Evolutionary conservation across 495 filamentous ascomycete species (phyloP), one percentile per base, ranked within the genome.

Genomic region (Podospora tetraspora): DNA sequence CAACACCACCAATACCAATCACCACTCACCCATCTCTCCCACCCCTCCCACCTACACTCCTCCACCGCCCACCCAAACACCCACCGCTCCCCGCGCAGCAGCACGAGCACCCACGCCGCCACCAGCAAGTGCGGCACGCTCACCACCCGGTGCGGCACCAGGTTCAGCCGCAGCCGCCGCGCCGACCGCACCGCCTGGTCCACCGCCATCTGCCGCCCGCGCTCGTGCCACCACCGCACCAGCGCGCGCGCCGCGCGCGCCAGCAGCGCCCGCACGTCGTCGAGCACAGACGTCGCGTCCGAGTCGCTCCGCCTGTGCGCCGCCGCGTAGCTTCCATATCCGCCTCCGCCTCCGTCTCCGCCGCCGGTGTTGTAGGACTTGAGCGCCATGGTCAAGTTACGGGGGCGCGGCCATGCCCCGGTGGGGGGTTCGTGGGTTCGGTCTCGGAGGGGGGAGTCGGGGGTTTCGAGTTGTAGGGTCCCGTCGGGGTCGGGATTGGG

Each of bases 51-150:
- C 57, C 84, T 76, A 77, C 95, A 99, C n/a, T 75, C 79, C 63
- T 85, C 83, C 13, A 97, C 82, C 66, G 82, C 86, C 62, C 83
- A 84, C 57, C 83, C 79, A 73, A 95, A 98, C 25, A 90, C 85
- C 69, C 84, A 89, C 70, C 91, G 83, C 80, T 99, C 95, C 6
- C 95, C 94, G 91, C 92, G 94, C 76, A 93, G 91, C 67, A 97
- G 70, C 13, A 90, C 80, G 19, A 91, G 73, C n/a, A 93, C 61
- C 94, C 94, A 99, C 12, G 91, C 27, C 4, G 84, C 74, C 13
- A 91, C 85, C 64, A 96, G 77, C 16, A 86, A 74, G 75, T 92
- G 90, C 59, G 87, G 83, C 37, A 93, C 76, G 70, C 81, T 89
- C 67, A 90, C 73, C 9, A 88, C 66, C 7, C 82, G 79, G 19